Evolutionary conservation across 148 eudicot species (phyloP), one percentile per base, ranked within the genome.

Genomic region (Arbutus unedo): DNA sequence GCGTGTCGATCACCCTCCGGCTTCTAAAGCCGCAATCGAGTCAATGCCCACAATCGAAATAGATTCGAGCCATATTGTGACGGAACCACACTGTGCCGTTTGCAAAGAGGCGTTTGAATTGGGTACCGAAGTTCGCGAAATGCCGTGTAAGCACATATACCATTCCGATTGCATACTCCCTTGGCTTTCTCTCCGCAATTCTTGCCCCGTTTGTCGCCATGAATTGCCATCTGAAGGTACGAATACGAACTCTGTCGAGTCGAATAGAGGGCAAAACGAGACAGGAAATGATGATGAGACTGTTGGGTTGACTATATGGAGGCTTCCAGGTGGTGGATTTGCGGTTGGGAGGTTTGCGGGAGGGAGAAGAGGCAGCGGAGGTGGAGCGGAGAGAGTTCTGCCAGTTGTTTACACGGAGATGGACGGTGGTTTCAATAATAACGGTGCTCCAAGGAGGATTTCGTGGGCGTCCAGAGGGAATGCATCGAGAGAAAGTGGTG

Each of bases 331-430:
- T 10, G 98, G 98, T 1, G 95, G 95, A 19, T 92, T 91, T 84
- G 93, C 93, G 0, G 93, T 91, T 14, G 93, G 93, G 72, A 87
- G 93, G 83, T 91, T 91, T 74, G 71, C 91, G 0, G 93, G 91
- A 5, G 98, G 94, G 23, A 77, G 93, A 79, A 83, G 96, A 84
- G 94, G 92, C 0, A 96, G 92, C 0, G 98, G 91, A 86, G 87
- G 98, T 51, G 99, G 91, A 23, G 71, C 16, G 16, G 71, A 66
- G 71, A 4, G 71, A 11, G 71, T 21, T 87, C 87, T 93, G 67
- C 97, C 98, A 0, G 99, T 94, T 43, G 99, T 96, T 7, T 96
- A 90, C 85, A 96, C 99, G 0, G 99, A 96, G 85, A 90, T 96
- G 97, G 99, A 96, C 84, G 98, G 98, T 11, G 99, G 97, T 59